Percentiles rank a stretch among this genome's conserved stretches.
phyloP scores from a whole-genome alignment of 768 basidiomycete species.

The Hebeloma cylindrosporum region DNA sequence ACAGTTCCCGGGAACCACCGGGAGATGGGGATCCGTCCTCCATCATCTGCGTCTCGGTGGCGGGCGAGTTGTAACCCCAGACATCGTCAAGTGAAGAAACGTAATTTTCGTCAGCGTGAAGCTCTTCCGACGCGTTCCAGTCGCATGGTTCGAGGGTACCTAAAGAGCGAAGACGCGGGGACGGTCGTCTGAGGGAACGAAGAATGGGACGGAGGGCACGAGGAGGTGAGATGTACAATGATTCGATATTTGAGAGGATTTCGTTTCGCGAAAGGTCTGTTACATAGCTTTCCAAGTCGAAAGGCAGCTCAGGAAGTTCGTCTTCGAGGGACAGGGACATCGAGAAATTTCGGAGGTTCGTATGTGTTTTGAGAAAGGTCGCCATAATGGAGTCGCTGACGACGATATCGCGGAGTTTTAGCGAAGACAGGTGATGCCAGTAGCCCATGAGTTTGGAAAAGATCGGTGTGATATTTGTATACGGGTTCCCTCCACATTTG shows the following conservation, averaged over 20 bases:
- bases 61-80: too few relatives aligned
- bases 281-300: conserved; percentile 5
- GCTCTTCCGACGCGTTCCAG: conserved; percentile 10
- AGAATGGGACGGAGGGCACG: conserved; percentile 7
- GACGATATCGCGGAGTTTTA: conserved; percentile 14
- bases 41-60: not conserved
- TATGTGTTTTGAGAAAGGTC: conserved; percentile 14
- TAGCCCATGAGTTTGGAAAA: conserved; percentile 6
- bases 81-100: conserved; percentile 16
- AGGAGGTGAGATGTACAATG: conserved; percentile 1
- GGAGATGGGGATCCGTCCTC: not conserved
- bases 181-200: conserved; percentile 9
- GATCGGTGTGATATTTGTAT: conserved; percentile 14
- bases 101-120: conserved; percentile 7
- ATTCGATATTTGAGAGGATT: conserved; percentile 10
- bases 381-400: conserved; percentile 12
- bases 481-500: conserved; percentile 12
- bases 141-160: conserved; percentile 12
- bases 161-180: conserved; percentile 1
- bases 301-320: conserved; percentile 10
- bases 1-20: not conserved
- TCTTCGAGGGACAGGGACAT: conserved; percentile 6
- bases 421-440: conserved; percentile 6
- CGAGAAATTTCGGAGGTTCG: conserved; percentile 9
- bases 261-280: not conserved